Evolutionary conservation across 2,329 filamentous ascomycete genomes (phyloP).

Genomic region (Cercospora berteroae): DNA sequence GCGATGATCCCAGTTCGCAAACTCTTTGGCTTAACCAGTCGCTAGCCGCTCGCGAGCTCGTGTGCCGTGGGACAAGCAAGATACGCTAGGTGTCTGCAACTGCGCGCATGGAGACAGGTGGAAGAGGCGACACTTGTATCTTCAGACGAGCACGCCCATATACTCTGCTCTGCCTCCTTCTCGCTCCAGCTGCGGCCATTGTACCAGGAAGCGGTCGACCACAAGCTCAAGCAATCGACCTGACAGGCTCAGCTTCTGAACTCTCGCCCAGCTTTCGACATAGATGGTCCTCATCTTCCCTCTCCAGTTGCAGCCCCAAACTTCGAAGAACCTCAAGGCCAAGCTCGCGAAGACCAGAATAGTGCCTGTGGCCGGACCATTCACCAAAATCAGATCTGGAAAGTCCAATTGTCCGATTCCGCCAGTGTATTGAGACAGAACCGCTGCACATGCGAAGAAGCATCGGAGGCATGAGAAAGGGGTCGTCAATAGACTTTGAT

Average conservation of each 20-base stretch:
- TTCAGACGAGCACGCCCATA: slow-evolving; percentile 42
- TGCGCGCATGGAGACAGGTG: not conserved
- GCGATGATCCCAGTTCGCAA: not conserved
- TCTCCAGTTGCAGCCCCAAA: slow-evolving; percentile 39
- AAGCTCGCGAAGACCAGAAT: slow-evolving; percentile 64
- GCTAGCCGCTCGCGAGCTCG: not conserved
- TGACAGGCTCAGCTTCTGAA: slow-evolving; percentile 77
- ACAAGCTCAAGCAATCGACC: slow-evolving; percentile 71
- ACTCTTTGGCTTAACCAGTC: not conserved
- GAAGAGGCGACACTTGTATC: not conserved
- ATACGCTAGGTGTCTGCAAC: not conserved
- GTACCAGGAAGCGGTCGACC: slow-evolving; percentile 77
- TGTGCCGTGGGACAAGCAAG: not conserved
- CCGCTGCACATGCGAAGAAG: slow-evolving; percentile 60
- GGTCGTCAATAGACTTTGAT: slow-evolving; percentile 74
- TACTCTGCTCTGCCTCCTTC: slow-evolving; percentile 44
- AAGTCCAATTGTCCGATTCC: slow-evolving; percentile 40
- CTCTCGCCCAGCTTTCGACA: slow-evolving; percentile 88
- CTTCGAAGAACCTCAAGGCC: slow-evolving; percentile 54
- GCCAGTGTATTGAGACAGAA: slow-evolving; percentile 44
- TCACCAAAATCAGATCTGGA: slow-evolving; percentile 77
- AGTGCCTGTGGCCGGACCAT: slow-evolving; percentile 85
- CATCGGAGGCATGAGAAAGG: slow-evolving; percentile 67
- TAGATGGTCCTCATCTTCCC: slow-evolving; percentile 72
- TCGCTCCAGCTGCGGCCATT: slow-evolving; percentile 66